Evolutionary conservation across 192 early-diverging fungal genomes (phyloP), one percentile per base, ranked within the genome.

Genomic region (Cetraspora pellucida): DNA sequence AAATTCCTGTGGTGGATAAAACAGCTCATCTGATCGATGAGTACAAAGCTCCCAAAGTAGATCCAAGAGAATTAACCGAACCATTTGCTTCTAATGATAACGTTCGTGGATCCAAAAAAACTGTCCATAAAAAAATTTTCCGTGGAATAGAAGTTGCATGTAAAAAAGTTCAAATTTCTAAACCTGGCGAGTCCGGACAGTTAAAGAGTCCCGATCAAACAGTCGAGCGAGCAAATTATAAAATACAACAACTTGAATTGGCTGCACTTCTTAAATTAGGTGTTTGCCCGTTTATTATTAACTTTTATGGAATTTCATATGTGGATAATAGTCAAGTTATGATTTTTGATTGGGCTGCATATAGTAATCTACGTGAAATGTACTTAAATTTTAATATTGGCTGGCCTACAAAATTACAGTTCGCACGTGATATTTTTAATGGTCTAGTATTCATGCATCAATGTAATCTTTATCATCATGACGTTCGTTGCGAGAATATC

Each of bases 401-500:
- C 19, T 71, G 69, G 69, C 25, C 25, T 8, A 31, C 27, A 21
- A 71, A 71, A 52, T 54, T 71, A 54, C 46, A 52, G 23, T 50
- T 71, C 52, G 21, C 69, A 10, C 19, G 10, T 30, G 61, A 64
- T 64, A 37, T 64, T 13, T 37, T 30, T 37, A 37, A 37, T 3
- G 61, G 61, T 37, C 61, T 64, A 14, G 19, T 30, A 16, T 70
- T 70, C 23, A 23, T 70, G 16, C 23, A 71, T 1, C 17, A 21
- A 30, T 23, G 13, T 10, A 30, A 16, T 10, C 25, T 54, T 54
- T 52, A 21, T 49, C 69, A 71, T 50, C 69, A 71, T 28, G 69
- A 71, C 25, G 23, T 71, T 27, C 49, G 69, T 16, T 71, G 69
- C 14, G 47, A 71, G 23, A 71, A 71, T 37, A 21, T 71, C 16